Evolutionary conservation across 257 asterid species (phyloP).

Genomic region (Petrea volubilis): DNA sequence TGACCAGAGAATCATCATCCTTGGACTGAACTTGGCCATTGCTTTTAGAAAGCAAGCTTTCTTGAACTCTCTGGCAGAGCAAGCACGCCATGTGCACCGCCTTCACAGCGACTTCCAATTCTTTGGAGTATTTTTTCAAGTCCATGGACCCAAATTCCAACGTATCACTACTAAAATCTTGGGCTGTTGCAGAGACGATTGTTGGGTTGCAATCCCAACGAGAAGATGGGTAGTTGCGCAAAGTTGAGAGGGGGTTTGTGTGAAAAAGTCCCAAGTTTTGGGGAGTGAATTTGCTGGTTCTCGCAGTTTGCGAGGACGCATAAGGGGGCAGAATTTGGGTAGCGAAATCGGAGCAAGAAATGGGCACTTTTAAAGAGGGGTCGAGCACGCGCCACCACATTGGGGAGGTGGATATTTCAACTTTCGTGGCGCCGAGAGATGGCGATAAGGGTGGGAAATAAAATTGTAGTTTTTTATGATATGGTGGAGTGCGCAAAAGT

Average conservation of each 20-base stretch:
- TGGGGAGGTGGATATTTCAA: neutral
- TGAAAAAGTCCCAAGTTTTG: neutral
- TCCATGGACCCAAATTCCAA: slow-evolving; percentile 29
- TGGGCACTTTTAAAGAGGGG: slow-evolving; percentile 36
- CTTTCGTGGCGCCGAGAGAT: neutral
- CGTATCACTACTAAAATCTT: slow-evolving; percentile 20
- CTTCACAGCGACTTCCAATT: slow-evolving; percentile 71
- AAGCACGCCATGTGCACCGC: slow-evolving; percentile 83
- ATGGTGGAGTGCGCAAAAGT: neutral
- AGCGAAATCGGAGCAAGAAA: slow-evolving; percentile 32
- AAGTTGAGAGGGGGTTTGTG: slow-evolving; percentile 14
- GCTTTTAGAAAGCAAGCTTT: slow-evolving; percentile 37
- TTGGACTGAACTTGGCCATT: slow-evolving; percentile 54
- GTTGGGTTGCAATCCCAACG: slow-evolving; percentile 14
- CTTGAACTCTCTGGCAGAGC: slow-evolving; percentile 65
- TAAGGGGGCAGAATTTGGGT: slow-evolving; percentile 34
- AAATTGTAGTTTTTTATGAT: neutral
- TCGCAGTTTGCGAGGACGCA: neutral
- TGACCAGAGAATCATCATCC: slow-evolving; percentile 77
- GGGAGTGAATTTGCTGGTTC: slow-evolving; percentile 14
- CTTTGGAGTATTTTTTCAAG: slow-evolving; percentile 33
- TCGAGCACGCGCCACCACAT: neutral
- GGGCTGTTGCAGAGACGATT: slow-evolving; percentile 32
- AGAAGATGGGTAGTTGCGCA: slow-evolving; percentile 17
- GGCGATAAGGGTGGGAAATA: neutral